Conservation (phyloP, 2,329 filamentous ascomycete genomes). For the Fusarium sp. region DNA sequence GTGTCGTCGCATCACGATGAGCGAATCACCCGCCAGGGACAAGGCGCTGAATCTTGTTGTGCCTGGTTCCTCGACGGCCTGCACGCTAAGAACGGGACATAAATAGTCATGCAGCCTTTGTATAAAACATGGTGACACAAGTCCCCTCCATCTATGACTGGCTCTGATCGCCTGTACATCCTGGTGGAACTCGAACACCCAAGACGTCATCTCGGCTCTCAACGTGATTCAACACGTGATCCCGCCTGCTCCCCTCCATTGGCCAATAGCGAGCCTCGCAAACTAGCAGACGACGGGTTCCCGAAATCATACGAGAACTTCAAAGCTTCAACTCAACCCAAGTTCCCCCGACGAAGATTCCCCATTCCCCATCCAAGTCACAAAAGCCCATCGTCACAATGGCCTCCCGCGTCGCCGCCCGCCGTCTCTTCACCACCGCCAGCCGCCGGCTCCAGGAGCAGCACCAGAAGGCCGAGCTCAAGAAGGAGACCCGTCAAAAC, state of each 20-base stretch:
- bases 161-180: background rate
- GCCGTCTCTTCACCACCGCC: constrained; percentile 67
- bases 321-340: constrained; percentile 41
- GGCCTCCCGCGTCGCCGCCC: constrained; percentile 68
- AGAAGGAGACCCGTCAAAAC: constrained; percentile 69
- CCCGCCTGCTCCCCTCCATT: constrained; percentile 32
- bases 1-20: constrained; percentile 30
- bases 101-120: background rate
- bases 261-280: constrained; percentile 44
- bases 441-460: constrained; percentile 63
- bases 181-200: background rate
- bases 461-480: constrained; percentile 61
- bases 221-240: constrained; percentile 38
- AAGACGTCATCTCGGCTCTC: constrained; percentile 32
- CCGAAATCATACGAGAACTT: constrained; percentile 51
- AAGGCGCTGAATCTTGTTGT: background rate
- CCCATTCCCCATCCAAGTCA: constrained; percentile 19
- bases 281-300: constrained; percentile 31
- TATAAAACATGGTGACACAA: background rate
- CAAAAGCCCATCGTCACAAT: constrained; percentile 55
- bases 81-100: background rate
- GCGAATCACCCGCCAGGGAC: constrained; percentile 33
- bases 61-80: constrained; percentile 17
- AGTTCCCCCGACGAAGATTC: constrained; percentile 29
- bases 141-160: background rate